Conservation (phyloP, 179 eudicot species). For the Carnegiea gigantea region DNA sequence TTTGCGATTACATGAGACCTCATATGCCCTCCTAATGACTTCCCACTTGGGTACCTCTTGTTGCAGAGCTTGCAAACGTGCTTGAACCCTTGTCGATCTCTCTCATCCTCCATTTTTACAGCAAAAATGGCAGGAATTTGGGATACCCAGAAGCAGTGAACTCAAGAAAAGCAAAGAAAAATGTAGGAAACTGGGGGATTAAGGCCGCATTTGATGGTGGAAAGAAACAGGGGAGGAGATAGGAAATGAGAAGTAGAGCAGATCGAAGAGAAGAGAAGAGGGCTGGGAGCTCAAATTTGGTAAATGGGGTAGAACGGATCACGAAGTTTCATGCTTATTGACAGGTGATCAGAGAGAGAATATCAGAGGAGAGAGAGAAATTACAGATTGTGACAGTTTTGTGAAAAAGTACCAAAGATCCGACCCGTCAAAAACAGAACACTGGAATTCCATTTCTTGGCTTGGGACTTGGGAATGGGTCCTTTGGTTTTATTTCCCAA, state of each 20-base stretch:
- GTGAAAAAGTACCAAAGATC: conserved; percentile 35
- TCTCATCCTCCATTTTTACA: conserved; percentile 25
- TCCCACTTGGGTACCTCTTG: conserved; percentile 49
- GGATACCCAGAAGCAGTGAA: background rate
- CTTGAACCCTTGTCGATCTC: conserved; percentile 31
- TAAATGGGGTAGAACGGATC: conserved; percentile 51
- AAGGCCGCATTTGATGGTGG: conserved; percentile 15
- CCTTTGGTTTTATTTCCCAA: too few species aligned
- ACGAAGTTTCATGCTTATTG: conserved; percentile 45
- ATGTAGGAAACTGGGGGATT: conserved; percentile 12
- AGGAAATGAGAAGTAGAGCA: conserved; percentile 7
- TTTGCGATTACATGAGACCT: conserved; percentile 49
- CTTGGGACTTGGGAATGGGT: background rate
- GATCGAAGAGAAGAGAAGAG: conserved; percentile 5
- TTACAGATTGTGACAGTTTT: conserved; percentile 38
- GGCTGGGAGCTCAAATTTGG: conserved; percentile 44
- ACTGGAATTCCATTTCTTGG: conserved; percentile 30
- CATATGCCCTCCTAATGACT: conserved; percentile 53
- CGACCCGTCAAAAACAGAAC: conserved; percentile 43
- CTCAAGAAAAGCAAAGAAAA: conserved; percentile 3
- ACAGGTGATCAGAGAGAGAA: conserved; percentile 35
- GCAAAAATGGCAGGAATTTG: background rate
- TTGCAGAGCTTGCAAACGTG: conserved; percentile 42
- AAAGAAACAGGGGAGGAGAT: background rate
- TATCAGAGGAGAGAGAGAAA: conserved; percentile 32